These are phyloP conservation scores for Pelargonium nanum DNA, from an alignment of 345 rosid species.

Conservation along the genomic window DNA sequence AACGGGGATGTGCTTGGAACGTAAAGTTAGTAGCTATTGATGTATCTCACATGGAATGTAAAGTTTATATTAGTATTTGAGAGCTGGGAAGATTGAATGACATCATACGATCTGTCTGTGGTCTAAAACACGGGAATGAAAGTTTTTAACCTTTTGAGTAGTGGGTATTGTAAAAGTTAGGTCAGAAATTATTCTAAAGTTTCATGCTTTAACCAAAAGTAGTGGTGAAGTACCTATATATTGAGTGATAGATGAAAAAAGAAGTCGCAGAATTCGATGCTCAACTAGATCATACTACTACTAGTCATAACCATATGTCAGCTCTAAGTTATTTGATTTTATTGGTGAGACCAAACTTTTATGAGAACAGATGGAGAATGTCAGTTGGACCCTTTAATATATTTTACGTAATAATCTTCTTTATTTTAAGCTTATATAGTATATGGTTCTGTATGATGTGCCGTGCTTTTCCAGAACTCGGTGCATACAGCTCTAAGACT, in stretches of 20 bases:
- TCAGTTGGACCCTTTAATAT: not conserved
- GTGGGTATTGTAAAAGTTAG: not conserved
- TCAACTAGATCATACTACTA: not conserved
- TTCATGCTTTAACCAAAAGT: too few species aligned
- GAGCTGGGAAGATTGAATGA: too few species aligned
- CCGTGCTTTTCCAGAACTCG: too few species aligned
- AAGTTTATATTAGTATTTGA: not conserved
- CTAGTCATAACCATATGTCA: not conserved
- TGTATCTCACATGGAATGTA: not conserved
- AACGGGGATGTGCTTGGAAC: not conserved
- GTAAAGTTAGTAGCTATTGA: not conserved
- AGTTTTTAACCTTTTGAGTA: not conserved
- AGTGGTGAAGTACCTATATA: not conserved
- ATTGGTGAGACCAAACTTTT: not conserved
- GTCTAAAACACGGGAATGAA: not conserved
- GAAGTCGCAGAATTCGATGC: not conserved
- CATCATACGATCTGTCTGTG: not conserved
- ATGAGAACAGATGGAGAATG: too few species aligned
- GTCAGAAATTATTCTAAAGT: not conserved
- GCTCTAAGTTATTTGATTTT: too few species aligned
- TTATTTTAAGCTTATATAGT: too few species aligned
- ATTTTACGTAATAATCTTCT: too few species aligned
- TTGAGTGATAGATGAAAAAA: too few species aligned
- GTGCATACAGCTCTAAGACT: too few species aligned
- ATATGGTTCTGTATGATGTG: too few species aligned